Evolutionary conservation across 352 stramenopile genomes (phyloP).

Genomic region (Phytophthora idaei): DNA sequence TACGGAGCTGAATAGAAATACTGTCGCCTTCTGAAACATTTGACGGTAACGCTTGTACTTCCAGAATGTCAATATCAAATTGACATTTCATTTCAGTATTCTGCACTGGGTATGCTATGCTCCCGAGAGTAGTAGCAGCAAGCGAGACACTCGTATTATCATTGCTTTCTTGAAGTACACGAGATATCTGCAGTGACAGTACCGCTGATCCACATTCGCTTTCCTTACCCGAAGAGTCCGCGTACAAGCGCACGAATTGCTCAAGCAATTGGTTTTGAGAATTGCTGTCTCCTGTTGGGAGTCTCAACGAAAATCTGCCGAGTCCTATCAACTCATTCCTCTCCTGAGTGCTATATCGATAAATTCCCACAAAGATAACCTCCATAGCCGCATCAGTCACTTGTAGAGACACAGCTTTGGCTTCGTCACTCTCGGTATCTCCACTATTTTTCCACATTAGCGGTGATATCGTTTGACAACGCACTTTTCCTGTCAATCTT

Average conservation of each 20-base stretch:
- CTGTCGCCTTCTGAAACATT: slow-evolving; percentile 14
- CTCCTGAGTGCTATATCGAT: slow-evolving; percentile 29
- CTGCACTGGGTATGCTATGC: slow-evolving; percentile 20
- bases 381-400: slow-evolving; percentile 21
- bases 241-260: slow-evolving; percentile 11
- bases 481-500: slow-evolving; percentile 15
- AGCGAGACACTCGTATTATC: slow-evolving; percentile 3
- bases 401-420: slow-evolving; percentile 14
- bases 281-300: background rate
- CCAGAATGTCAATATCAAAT: slow-evolving; percentile 25
- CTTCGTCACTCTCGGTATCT: slow-evolving; percentile 2
- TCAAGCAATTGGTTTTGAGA: slow-evolving; percentile 3
- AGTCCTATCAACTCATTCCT: slow-evolving; percentile 33
- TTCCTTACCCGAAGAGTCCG: slow-evolving; percentile 1
- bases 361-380: slow-evolving; percentile 25
- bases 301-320: slow-evolving; percentile 11
- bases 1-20: slow-evolving; percentile 17
- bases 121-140: slow-evolving; percentile 18
- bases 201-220: slow-evolving; percentile 18
- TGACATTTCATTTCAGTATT: slow-evolving; percentile 25
- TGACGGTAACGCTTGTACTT: slow-evolving; percentile 12
- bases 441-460: slow-evolving; percentile 5
- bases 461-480: slow-evolving; percentile 15
- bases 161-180: background rate
- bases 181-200: slow-evolving; percentile 16